phyloP scores from a whole-genome alignment of 2,329 filamentous ascomycete genomes.

The Phaeoacremonium minimum region DNA sequence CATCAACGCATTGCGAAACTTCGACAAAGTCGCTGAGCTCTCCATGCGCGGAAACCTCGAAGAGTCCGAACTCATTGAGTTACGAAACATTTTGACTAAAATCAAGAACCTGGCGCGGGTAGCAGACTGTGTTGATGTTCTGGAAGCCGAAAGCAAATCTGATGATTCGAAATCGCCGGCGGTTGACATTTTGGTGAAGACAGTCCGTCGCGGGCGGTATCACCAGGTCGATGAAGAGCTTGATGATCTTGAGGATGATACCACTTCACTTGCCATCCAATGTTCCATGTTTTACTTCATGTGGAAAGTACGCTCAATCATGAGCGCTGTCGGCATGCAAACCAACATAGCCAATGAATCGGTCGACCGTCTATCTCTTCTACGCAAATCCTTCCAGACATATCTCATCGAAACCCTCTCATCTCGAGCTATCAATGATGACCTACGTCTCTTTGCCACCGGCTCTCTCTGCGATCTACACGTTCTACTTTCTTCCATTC shows the following conservation, averaged over 20 bases:
- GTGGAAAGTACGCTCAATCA: constrained; percentile 74
- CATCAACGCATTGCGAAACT: constrained; percentile 65
- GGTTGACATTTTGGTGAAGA: constrained; percentile 66
- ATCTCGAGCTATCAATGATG: constrained; percentile 66
- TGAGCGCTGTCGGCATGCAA: constrained; percentile 49
- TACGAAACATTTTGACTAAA: constrained; percentile 72
- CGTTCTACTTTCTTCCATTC: constrained; percentile 71
- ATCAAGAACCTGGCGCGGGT: constrained; percentile 78
- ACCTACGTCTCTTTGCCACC: constrained; percentile 71
- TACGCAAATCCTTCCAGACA: constrained; percentile 53
- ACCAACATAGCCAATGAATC: constrained; percentile 51
- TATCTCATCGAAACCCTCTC: constrained; percentile 66
- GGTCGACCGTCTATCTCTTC: constrained; percentile 54
- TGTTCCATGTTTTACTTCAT: constrained; percentile 85
- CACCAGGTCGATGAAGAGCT: constrained; percentile 65
- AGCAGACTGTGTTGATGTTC: constrained; percentile 68
- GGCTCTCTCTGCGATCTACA: constrained; percentile 79
- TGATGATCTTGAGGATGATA: constrained; percentile 73
- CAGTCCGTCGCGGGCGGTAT: constrained; percentile 70
- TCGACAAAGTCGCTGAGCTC: constrained; percentile 70
- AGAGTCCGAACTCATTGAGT: constrained; percentile 59
- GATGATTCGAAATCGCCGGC: constrained; percentile 44
- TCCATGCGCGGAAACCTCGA: constrained; percentile 65
- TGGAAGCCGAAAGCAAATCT: constrained; percentile 59
- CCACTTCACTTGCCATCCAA: constrained; percentile 72